A percentile compares a stretch with the other conserved stretches of the same genome.
These are phyloP conservation scores for Nicotiana tabacum DNA, from an alignment of 257 asterid genomes.

Conservation along the genomic window DNA sequence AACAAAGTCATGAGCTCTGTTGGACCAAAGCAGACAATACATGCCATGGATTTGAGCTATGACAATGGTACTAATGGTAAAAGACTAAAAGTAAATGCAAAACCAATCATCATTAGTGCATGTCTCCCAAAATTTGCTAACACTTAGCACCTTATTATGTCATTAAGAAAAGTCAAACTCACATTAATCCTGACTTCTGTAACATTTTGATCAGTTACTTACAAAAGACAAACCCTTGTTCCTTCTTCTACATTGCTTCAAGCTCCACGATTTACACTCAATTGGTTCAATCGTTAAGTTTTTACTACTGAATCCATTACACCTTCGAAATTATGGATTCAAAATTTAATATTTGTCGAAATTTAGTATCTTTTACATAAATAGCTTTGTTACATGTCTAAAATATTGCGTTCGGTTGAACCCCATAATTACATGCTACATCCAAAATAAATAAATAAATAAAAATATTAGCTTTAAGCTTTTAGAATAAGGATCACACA, in stretches of 20 bases:
- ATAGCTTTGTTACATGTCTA: no score
- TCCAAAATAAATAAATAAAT: neutral
- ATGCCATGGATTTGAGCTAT: no score
- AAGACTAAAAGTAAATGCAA: neutral
- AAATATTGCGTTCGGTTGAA: no score
- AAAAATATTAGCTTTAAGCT: neutral
- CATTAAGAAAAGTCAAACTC: neutral
- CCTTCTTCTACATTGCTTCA: neutral
- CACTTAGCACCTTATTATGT: neutral
- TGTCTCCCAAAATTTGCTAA: neutral
- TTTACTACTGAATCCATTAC: no score
- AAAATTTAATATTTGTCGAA: no score
- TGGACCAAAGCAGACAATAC: no score
- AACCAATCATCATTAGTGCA: neutral
- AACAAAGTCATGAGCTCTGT: no score
- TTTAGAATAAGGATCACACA: neutral
- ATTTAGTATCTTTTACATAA: no score
- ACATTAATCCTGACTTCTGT: neutral
- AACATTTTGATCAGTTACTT: neutral
- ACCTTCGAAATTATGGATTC: no score
- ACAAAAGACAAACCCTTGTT: neutral
- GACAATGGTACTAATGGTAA: neutral
- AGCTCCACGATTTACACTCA: neutral
- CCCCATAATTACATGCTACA: no score
- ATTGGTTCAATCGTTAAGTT: no score